These are phyloP conservation scores for Mucor circinelloides DNA, from an alignment of 371 early-diverging fungal species.

Conservation along the genomic window DNA sequence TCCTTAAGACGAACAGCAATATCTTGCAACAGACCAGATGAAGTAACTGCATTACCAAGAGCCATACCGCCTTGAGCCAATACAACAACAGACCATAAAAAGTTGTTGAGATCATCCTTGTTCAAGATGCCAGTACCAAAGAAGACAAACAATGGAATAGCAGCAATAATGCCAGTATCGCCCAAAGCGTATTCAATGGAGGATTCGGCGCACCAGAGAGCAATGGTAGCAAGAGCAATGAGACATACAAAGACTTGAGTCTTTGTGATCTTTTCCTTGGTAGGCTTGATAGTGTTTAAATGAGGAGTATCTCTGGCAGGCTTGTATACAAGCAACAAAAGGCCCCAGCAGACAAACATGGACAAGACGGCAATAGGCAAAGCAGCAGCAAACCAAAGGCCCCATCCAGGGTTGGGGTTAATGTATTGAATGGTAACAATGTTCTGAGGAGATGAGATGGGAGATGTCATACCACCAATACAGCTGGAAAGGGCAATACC, in stretches of 20 bases:
- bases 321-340: conserved; percentile 73
- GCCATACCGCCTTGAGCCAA: conserved; percentile 95
- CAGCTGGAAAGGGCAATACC: conserved; percentile 96
- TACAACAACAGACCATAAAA: conserved; percentile 92
- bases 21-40: conserved; percentile 77
- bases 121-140: conserved; percentile 87
- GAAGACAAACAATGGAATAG: conserved; percentile 90
- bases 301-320: conserved; percentile 59
- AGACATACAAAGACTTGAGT: conserved; percentile 62
- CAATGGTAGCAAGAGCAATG: conserved; percentile 69
- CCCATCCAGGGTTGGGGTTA: conserved; percentile 85
- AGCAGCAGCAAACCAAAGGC: conserved; percentile 81
- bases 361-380: conserved; percentile 76
- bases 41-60: conserved; percentile 90
- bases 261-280: conserved; percentile 53
- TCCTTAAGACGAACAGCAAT: conserved; percentile 75
- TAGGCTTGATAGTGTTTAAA: conserved; percentile 53
- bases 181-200: conserved; percentile 76
- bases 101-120: conserved; percentile 95
- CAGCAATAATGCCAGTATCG: conserved; percentile 91
- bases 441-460: conserved; percentile 96
- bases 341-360: conserved; percentile 78
- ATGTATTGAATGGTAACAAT: conserved; percentile 85
- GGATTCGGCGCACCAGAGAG: conserved; percentile 88
- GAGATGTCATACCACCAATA: conserved; percentile 97